A percentile compares a stretch with the other conserved stretches of the same genome.
Conservation (phyloP, 169 alveolate genomes). For the Plasmodium gallinaceum region DNA sequence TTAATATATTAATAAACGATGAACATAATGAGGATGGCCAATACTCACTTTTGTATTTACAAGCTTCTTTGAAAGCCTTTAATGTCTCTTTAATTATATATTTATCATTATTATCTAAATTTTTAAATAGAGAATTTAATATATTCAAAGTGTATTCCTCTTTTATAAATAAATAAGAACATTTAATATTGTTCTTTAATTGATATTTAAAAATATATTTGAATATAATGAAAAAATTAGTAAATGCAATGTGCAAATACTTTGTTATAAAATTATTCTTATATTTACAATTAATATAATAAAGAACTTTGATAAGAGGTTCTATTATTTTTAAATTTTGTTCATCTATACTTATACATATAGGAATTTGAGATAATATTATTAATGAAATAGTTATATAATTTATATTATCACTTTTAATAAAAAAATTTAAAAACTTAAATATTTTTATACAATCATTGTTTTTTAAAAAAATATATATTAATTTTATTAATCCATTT, state of each 20-base stretch:
- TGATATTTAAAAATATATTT: constrained; percentile 34
- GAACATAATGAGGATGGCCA: constrained; percentile 68
- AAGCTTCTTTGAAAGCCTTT: constrained; percentile 63
- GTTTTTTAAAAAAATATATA: constrained; percentile 54
- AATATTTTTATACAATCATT: constrained; percentile 36
- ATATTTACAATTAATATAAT: constrained; percentile 30
- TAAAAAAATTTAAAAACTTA: constrained; percentile 25
- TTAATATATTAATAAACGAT: constrained; percentile 28
- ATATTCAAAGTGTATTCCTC: constrained; percentile 52
- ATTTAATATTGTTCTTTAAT: constrained; percentile 10
- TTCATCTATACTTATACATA: constrained; percentile 18
- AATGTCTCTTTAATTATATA: constrained; percentile 31
- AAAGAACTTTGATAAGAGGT: constrained; percentile 20
- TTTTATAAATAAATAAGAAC: constrained; percentile 26
- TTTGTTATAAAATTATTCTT: constrained; percentile 36
- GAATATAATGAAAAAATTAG: constrained; percentile 51
- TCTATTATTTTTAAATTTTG: constrained; percentile 44
- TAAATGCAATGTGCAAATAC: constrained; percentile 51
- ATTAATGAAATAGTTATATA: constrained; percentile 54
- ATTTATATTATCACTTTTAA: constrained; percentile 45
- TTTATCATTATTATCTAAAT: constrained; percentile 26
- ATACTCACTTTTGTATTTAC: constrained; percentile 23
- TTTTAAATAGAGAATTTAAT: constrained; percentile 50
- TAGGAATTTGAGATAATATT: constrained; percentile 43
- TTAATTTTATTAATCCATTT: constrained; percentile 48